A percentile compares a stretch with the other conserved stretches of the same genome.
Evolutionary conservation across 2,329 filamentous ascomycete species (phyloP).

Genomic region (Stagonosporopsis chrysanthemi): DNA sequence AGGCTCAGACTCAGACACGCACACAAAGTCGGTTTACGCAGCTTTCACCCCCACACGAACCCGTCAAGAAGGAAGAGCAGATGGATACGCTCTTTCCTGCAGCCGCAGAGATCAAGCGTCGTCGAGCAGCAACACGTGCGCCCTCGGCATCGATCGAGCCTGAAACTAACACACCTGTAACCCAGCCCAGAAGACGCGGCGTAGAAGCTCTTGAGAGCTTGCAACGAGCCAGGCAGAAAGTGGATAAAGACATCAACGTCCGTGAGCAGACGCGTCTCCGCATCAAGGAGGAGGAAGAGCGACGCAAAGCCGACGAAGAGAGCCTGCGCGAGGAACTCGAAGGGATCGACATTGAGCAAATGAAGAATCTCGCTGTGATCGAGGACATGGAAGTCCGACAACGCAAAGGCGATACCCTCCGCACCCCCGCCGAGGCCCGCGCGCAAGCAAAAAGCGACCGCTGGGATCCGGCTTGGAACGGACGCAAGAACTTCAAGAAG

Average conservation of each 20-base stretch:
- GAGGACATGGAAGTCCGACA: slow-evolving; percentile 74
- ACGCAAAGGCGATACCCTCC: slow-evolving; percentile 2
- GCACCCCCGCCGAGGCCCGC: slow-evolving; percentile 26
- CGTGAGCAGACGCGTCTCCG: slow-evolving; percentile 54
- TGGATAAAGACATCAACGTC: slow-evolving; percentile 70
- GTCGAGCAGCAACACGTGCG: slow-evolving; percentile 56
- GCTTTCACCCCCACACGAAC: slow-evolving; percentile 48
- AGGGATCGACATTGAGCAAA: slow-evolving; percentile 72
- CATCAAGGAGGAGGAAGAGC: slow-evolving; percentile 61
- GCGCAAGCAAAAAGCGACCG: slow-evolving; percentile 60
- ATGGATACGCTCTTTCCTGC: slow-evolving; percentile 79
- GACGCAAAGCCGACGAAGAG: slow-evolving; percentile 69
- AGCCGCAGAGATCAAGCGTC: slow-evolving; percentile 79
- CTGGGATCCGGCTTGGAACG: slow-evolving; percentile 93
- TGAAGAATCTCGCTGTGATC: slow-evolving; percentile 77
- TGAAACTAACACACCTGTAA: slow-evolving; percentile 49
- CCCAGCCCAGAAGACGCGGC: slow-evolving; percentile 28
- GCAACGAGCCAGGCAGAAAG: slow-evolving; percentile 52
- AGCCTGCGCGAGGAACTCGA: slow-evolving; percentile 64
- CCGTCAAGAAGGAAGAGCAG: slow-evolving; percentile 58
- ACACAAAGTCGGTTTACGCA: slow-evolving; percentile 13
- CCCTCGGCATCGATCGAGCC: slow-evolving; percentile 40
- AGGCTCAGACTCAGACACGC: slow-evolving; percentile 25
- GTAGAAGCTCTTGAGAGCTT: slow-evolving; percentile 53
- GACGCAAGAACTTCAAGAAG: slow-evolving; percentile 93